Percentiles rank a stretch among this genome's conserved stretches.
These are phyloP conservation scores for Sclerotinia glacialis DNA, from an alignment of 2,329 filamentous ascomycete genomes.

Conservation along the genomic window DNA sequence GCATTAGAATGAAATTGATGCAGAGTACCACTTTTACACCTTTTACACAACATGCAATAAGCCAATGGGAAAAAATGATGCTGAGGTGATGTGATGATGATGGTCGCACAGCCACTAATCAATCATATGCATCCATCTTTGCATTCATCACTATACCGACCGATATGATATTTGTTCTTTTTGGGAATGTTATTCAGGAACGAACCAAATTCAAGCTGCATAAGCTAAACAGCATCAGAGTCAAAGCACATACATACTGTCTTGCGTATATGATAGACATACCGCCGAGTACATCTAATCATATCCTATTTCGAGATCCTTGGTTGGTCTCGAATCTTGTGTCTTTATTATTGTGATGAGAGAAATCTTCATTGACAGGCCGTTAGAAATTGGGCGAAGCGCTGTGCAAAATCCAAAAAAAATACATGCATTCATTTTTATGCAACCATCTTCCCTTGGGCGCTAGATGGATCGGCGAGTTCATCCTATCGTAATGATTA, in stretches of 20 bases:
- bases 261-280: conserved; percentile 3
- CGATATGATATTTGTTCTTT: not conserved
- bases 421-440: conserved; percentile 6
- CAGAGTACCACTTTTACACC: conserved; percentile 19
- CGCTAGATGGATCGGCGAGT: not conserved
- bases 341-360: not conserved
- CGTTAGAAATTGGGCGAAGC: conserved; percentile 19
- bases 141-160: not conserved
- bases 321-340: conserved; percentile 7
- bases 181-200: not conserved
- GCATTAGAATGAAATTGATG: conserved; percentile 1
- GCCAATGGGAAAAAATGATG: not conserved
- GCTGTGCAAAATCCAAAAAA: conserved; percentile 14
- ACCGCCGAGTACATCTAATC: not conserved
- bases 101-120: not conserved
- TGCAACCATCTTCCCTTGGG: conserved; percentile 3
- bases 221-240: not conserved
- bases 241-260: not conserved
- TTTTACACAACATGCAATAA: conserved; percentile 22
- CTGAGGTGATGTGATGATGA: not conserved
- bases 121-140: not conserved
- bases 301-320: not conserved
- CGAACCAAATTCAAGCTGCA: not conserved
- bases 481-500: conserved; percentile 9
- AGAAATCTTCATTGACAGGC: conserved; percentile 11